Conservation (phyloP, 352 stramenopile genomes). For the Phytophthora europaea region DNA sequence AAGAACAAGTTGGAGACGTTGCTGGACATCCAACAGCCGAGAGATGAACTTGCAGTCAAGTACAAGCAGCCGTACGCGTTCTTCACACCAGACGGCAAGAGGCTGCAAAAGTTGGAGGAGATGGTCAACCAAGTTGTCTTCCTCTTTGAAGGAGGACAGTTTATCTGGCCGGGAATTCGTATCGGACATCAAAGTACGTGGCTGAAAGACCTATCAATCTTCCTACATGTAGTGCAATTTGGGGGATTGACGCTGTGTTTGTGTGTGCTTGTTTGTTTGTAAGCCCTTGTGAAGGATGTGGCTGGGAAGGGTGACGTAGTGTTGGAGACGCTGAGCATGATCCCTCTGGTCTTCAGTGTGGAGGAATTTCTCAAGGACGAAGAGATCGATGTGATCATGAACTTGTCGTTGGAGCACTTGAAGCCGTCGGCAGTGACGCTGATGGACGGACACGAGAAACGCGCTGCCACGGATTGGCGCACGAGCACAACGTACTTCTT, state of each 20-base stretch:
- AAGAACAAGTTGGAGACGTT: slow-evolving; percentile 53
- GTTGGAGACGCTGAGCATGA: slow-evolving; percentile 75
- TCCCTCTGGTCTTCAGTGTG: slow-evolving; percentile 74
- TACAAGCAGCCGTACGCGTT: slow-evolving; percentile 82
- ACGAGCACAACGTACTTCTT: slow-evolving; percentile 87
- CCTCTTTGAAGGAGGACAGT: slow-evolving; percentile 83
- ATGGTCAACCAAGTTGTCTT: slow-evolving; percentile 64
- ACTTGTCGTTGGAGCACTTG: slow-evolving; percentile 73
- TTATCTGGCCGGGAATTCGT: slow-evolving; percentile 78
- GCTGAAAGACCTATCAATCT: not conserved
- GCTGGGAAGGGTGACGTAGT: slow-evolving; percentile 57
- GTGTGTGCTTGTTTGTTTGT: slow-evolving; percentile 3
- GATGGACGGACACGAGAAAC: slow-evolving; percentile 76
- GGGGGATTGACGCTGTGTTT: slow-evolving; percentile 3
- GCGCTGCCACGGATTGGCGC: slow-evolving; percentile 76
- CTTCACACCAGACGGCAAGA: slow-evolving; percentile 66
- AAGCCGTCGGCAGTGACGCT: slow-evolving; percentile 70
- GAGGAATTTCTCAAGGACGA: slow-evolving; percentile 86
- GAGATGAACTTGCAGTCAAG: slow-evolving; percentile 42
- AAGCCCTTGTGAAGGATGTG: slow-evolving; percentile 59
- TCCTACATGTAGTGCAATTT: not conserved
- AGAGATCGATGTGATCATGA: slow-evolving; percentile 83
- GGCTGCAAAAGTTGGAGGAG: slow-evolving; percentile 48
- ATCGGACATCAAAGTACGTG: slow-evolving; percentile 74
- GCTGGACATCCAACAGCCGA: slow-evolving; percentile 41